phyloP scores from a whole-genome alignment of 2,329 filamentous ascomycete species.

The Stagonosporopsis tanaceti region DNA sequence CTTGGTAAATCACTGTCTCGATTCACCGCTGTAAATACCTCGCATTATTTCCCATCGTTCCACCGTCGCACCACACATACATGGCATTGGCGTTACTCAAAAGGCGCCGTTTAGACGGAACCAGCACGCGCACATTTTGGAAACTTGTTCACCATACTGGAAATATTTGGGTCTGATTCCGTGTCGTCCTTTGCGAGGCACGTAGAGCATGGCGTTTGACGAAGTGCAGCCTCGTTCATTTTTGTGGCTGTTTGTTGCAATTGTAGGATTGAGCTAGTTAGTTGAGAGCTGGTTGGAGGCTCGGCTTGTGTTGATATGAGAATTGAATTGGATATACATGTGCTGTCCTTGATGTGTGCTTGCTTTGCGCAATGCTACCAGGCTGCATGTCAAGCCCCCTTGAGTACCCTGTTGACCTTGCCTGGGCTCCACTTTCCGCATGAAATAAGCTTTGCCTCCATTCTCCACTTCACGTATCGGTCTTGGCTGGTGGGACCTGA shows the following conservation, averaged over 20 bases:
- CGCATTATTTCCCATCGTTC: conserved; percentile 1
- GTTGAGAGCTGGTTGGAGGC: too few species aligned
- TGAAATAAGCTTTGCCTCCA: background rate
- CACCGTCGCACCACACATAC: conserved; percentile 6
- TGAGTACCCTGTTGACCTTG: background rate
- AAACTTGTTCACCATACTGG: background rate
- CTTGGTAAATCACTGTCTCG: conserved; percentile 8
- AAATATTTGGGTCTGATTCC: conserved; percentile 10
- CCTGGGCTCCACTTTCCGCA: background rate
- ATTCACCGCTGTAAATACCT: conserved; percentile 10
- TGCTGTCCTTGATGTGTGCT: background rate
- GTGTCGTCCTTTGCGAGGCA: conserved; percentile 13
- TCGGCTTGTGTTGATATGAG: conserved; percentile 6
- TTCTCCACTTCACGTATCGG: background rate
- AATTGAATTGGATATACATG: background rate
- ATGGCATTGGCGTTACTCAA: conserved; percentile 15
- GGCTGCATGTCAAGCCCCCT: too few species aligned
- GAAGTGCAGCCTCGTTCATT: background rate
- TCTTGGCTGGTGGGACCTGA: background rate
- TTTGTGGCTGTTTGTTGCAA: background rate
- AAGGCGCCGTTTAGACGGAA: conserved; percentile 20
- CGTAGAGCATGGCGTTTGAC: conserved; percentile 17
- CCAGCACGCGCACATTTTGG: conserved; percentile 8
- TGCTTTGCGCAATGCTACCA: too few species aligned
- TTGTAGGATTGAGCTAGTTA: background rate